Base-by-base conservation (phyloP, 495 filamentous ascomycete genomes). In the Lineolata rhizophorae region DNA sequence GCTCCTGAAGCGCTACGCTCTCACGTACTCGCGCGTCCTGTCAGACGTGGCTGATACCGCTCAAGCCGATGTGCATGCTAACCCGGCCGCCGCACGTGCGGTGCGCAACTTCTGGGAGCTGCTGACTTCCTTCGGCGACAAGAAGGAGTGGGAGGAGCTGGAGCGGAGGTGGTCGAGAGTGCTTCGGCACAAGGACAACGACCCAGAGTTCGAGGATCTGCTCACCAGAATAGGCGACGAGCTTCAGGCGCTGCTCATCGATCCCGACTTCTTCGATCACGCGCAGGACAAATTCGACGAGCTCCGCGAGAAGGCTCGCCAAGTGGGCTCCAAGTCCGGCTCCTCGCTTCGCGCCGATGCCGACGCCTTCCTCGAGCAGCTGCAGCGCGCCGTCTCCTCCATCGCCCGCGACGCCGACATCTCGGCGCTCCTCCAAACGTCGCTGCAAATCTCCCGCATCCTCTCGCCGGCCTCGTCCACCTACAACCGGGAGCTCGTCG, bases 141-240 rank as follows among this genome's bases (percentile, higher is more conserved):
- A 48, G 19, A 48, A 65, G 20, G 69, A 79, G 38, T 95, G 85
- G 85, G 54, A 83, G 18, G 58, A 61, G 27, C 59, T 85, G 0
- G 68, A 83, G 47, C 43, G 66, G 15, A 56, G 60, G 6, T 65
- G 79, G 43, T 61, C 75, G 19, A 54, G 64, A 32, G 67, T 93
- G 31, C 51, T 87, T 55, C 57, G 64, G 24, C 80, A 91, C 51
- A 65, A 70, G 2, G 60, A 76, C 30, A 69, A 64, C 17, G 79
- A 92, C 45, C 76, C 77, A 0, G 69, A 90, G 22, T 92, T 93
- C 40, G 85, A 95, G 40, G 48, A 62, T 16, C 47, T 90, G 18
- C 65, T 90, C 50, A 58, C 54, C 6, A 73, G 84, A 17, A 53
- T 84, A 3, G 74, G 73, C 1, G 63, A 63, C 30, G 67, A 75